Evolutionary conservation across 179 eudicot genomes (phyloP), one percentile per base, ranked within the genome.

Genomic region (Patellifolia procumbens): DNA sequence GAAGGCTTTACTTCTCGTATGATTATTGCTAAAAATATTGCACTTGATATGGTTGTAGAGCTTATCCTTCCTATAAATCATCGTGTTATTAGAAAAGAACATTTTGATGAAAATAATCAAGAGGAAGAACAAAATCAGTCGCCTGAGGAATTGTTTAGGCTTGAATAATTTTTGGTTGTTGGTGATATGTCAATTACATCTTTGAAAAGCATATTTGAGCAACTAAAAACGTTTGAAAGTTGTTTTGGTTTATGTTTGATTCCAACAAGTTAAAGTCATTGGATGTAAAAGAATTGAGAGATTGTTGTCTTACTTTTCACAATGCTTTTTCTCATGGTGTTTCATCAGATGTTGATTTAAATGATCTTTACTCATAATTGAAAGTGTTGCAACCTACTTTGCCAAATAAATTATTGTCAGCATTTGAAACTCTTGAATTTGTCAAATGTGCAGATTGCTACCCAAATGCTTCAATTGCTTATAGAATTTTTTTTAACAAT

Each of bases 171-270:
- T 59, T 61, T 28, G 37, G 66, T 61, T 28, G 66, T 61, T 61
- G 66, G 28, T 28, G 66, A 61, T 61, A 61, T 61, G 66, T 37
- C 39, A 61, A 61, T 61, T 28, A 32, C 20, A 28, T 61, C 66
- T 61, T 61, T 61, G 35, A 11, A 28, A 26, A 61, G 37, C 17
- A 61, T 37, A 61, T 29, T 61, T 61, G 66, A 28, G 35, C 66
- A 61, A 61, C 17, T 61, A 17, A 16, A 61, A 29, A 29, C 20
- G 1, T 28, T 61, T 61, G 35, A 61, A 61, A 61, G 37, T 61
- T 28, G 28, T 29, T 61, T 61, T 28, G 19, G 59, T 0, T 49
- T 49, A 7, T 49, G 8, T 49, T 49, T 49, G 11, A 49, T 49
- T 49, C 53, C 8, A 49, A 49, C 53, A 49, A 49, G 53, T 49